phyloP scores from a whole-genome alignment of 306 rosid genomes.

The Cucurbita ficifolia region DNA sequence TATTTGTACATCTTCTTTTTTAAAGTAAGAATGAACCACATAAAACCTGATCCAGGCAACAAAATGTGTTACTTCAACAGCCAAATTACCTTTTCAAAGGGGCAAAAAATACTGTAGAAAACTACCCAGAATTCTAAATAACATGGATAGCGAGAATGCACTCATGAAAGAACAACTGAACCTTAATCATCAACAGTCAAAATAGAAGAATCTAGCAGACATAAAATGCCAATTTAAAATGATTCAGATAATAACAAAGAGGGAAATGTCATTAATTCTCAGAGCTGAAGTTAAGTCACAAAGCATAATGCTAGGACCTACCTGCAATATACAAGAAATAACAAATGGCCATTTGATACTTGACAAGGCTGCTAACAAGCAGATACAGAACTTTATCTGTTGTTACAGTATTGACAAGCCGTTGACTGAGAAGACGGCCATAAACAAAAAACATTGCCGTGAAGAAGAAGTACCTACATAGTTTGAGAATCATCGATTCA shows the following conservation, averaged over 20 bases:
- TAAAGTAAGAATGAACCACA: conserved; percentile 95
- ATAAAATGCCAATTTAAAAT: not conserved
- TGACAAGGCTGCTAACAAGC: conserved; percentile 68
- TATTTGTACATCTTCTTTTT: conserved; percentile 99
- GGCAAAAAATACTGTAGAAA: not conserved
- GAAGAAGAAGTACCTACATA: conserved; percentile 91
- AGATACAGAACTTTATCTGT: conserved; percentile 58
- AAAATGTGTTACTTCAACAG: conserved; percentile 9
- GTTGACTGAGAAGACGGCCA: conserved; percentile 90
- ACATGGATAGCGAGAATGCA: not conserved
- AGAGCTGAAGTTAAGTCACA: not conserved
- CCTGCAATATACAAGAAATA: conserved; percentile 82
- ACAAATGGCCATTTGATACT: conserved; percentile 91
- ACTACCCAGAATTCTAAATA: not conserved
- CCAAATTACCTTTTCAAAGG: not conserved
- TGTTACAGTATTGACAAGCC: conserved; percentile 76
- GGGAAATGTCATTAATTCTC: not conserved
- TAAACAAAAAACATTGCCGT: conserved; percentile 94
- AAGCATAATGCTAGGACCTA: conserved; percentile 15
- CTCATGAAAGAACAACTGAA: not conserved
- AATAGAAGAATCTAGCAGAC: not conserved
- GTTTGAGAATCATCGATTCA: conserved; percentile 9
- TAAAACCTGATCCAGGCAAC: conserved; percentile 58
- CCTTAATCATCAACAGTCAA: not conserved
- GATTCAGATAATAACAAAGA: not conserved